phyloP scores from a whole-genome alignment of 108 stramenopile genomes.

The Cyclotella cryptica region DNA sequence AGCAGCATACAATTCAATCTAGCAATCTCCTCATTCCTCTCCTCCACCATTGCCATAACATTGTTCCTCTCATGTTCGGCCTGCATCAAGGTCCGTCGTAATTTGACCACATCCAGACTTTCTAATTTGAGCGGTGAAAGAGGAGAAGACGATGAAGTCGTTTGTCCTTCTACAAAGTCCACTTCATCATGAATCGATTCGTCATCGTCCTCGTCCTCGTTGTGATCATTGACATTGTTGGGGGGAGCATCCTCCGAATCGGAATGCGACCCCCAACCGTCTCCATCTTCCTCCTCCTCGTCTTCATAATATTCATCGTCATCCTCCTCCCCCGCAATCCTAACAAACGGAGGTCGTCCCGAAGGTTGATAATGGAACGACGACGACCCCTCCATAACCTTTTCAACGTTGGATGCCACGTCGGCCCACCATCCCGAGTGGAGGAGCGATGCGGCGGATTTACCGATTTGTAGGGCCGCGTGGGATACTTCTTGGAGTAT shows the following conservation, averaged over 20 bases:
- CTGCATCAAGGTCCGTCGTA: conserved; percentile 34
- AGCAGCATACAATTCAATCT: conserved; percentile 21
- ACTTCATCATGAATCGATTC: conserved; percentile 37
- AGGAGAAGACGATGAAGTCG: neutral
- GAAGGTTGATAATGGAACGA: neutral
- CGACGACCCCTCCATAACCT: neutral
- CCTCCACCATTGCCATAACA: conserved; percentile 44
- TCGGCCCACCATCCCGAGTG: neutral
- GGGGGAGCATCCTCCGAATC: neutral
- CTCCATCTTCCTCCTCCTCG: conserved; percentile 27
- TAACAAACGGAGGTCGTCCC: conserved; percentile 31
- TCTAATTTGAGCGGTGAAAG: conserved; percentile 26
- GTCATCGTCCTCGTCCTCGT: conserved; percentile 17
- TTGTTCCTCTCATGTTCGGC: conserved; percentile 46
- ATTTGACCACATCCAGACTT: conserved; percentile 47
- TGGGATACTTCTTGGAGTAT: conserved; percentile 6
- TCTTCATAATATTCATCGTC: conserved; percentile 31
- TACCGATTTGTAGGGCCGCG: conserved; percentile 7
- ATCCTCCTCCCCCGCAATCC: conserved; percentile 35
- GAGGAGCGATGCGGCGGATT: neutral
- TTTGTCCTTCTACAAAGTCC: conserved; percentile 1
- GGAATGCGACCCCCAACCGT: neutral
- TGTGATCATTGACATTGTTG: neutral
- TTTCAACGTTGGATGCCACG: neutral
- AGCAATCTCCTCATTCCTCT: conserved; percentile 45